Evolutionary conservation across 352 stramenopile species (phyloP).

Genomic region (Aphanomyces euteiches): DNA sequence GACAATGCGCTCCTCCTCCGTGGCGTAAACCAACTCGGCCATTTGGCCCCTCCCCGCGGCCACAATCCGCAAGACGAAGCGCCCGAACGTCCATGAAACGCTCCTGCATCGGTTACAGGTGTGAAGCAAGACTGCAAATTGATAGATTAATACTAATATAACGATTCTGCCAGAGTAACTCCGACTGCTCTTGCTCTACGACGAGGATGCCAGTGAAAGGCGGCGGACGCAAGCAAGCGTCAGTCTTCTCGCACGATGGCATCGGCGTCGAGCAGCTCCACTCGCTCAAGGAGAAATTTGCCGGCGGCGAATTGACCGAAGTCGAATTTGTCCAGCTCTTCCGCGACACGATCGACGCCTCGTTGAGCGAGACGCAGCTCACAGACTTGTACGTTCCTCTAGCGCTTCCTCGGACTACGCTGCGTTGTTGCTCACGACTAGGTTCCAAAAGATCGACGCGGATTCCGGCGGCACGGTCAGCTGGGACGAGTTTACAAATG

Average conservation of each 20-base stretch:
- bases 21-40: conserved; percentile 9
- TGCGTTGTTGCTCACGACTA: conserved; percentile 26
- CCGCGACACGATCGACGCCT: conserved; percentile 72
- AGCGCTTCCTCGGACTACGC: not conserved
- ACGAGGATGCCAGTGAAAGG: not conserved
- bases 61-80: conserved; percentile 9
- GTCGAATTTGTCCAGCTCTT: conserved; percentile 83
- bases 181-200: not conserved
- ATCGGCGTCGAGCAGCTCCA: conserved; percentile 79
- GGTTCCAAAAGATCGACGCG: conserved; percentile 85
- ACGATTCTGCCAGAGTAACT: not conserved
- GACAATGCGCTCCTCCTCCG: conserved; percentile 20
- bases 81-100: not conserved
- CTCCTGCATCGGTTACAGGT: too few species aligned
- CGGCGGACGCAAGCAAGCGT: conserved; percentile 15
- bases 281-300: conserved; percentile 81
- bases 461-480: conserved; percentile 82
- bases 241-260: conserved; percentile 69
- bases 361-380: conserved; percentile 71
- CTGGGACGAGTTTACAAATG: conserved; percentile 87
- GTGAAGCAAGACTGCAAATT: too few species aligned
- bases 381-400: conserved; percentile 58
- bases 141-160: too few species aligned
- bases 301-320: conserved; percentile 76
- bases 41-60: not conserved